A percentile compares a stretch with the other conserved stretches of the same genome.
These are phyloP conservation scores for Musa balbisiana DNA, from an alignment of 202 grass and related monocot species.

Conservation along the genomic window DNA sequence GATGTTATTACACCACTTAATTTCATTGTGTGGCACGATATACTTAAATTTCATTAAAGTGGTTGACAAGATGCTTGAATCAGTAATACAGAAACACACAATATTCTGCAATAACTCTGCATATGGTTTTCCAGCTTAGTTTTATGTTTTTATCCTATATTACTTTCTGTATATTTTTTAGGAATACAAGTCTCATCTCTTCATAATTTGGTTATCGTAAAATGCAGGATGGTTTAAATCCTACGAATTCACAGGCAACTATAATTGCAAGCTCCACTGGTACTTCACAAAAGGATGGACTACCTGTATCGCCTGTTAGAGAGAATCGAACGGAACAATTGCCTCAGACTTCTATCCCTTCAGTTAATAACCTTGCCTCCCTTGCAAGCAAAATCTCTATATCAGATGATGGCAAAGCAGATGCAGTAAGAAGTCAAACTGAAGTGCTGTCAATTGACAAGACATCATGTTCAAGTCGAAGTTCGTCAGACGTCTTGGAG, in stretches of 20 bases:
- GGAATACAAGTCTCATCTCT: too few relatives aligned
- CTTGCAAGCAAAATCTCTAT: conserved; percentile 21
- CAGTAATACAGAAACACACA: too few relatives aligned
- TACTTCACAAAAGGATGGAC: conserved; percentile 27
- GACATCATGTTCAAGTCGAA: conserved; percentile 32
- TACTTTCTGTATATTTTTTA: too few relatives aligned
- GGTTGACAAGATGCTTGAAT: too few relatives aligned
- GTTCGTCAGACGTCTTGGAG: conserved; percentile 49
- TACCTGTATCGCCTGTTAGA: conserved; percentile 4
- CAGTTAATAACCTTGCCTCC: neutral
- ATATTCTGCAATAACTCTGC: too few relatives aligned
- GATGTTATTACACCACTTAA: too few relatives aligned
- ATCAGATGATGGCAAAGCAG: conserved; percentile 10
- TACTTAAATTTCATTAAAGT: too few relatives aligned
- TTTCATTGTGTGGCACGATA: too few relatives aligned
- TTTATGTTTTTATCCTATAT: neutral
- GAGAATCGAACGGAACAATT: conserved; percentile 23
- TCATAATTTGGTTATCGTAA: neutral
- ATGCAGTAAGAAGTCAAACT: conserved; percentile 17
- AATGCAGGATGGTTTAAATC: conserved; percentile 52
- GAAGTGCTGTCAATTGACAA: conserved; percentile 20
- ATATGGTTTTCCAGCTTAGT: neutral
- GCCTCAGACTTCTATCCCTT: conserved; percentile 29
- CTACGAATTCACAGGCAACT: conserved; percentile 30
- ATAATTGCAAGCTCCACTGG: conserved; percentile 22